Conservation (phyloP, 257 asterid species). For the Solanum chiquidenum region DNA sequence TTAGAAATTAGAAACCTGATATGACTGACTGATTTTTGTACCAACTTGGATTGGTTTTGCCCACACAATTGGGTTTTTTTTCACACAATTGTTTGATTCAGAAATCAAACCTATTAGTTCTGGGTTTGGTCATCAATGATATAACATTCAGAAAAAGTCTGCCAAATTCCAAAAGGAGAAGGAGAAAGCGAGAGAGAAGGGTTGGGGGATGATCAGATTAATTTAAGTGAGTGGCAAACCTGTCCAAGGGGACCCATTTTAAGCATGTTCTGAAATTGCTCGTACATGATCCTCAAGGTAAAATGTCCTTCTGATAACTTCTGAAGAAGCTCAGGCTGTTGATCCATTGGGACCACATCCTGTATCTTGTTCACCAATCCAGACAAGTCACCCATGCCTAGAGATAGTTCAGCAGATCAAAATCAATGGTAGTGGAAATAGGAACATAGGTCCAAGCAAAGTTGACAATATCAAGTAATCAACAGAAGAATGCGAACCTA, state of each 20-base stretch:
- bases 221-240: conserved; percentile 29
- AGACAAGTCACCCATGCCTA: conserved; percentile 98
- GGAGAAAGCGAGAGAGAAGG: background rate
- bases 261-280: conserved; percentile 82
- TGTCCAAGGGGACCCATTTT: conserved; percentile 94
- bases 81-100: background rate
- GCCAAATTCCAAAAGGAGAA: background rate
- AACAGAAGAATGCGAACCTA: conserved; percentile 42
- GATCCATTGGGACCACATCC: conserved; percentile 95
- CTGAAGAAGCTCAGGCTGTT: conserved; percentile 98
- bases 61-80: background rate
- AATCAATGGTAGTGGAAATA: background rate
- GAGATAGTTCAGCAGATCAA: background rate
- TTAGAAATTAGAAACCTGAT: background rate
- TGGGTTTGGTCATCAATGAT: background rate
- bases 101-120: background rate
- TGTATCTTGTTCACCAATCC: conserved; percentile 98
- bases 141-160: background rate
- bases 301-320: conserved; percentile 91
- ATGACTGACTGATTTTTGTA: background rate
- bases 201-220: background rate
- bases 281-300: conserved; percentile 86
- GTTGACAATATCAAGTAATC: background rate
- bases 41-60: background rate
- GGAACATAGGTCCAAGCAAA: background rate